These are phyloP conservation scores for Populus euphratica DNA, from an alignment of 345 rosid species.

Conservation along the genomic window DNA sequence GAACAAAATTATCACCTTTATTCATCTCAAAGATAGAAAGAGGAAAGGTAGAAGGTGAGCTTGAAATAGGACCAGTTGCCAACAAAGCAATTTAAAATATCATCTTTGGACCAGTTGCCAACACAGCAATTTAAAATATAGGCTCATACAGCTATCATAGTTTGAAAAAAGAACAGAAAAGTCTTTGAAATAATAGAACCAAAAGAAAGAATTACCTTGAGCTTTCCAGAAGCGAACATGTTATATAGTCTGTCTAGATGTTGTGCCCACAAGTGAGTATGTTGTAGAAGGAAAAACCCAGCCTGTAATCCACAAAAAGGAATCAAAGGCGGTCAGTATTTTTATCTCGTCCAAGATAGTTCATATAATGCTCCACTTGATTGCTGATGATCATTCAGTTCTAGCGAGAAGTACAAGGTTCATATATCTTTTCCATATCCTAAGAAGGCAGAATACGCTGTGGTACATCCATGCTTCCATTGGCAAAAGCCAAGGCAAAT, in stretches of 20 bases:
- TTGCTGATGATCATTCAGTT: neutral
- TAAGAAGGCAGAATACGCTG: no score
- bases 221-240: conserved; percentile 74
- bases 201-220: conserved; percentile 51
- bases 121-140: no score
- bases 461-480: neutral
- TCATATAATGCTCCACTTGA: neutral
- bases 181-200: neutral
- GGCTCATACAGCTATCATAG: neutral
- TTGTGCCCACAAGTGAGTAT: conserved; percentile 70
- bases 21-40: neutral
- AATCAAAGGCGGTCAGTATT: neutral
- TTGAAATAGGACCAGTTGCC: no score
- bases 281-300: conserved; percentile 83
- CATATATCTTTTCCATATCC: no score
- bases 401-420: no score
- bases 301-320: conserved; percentile 46
- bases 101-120: no score
- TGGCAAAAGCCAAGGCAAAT: neutral
- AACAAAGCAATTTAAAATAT: no score
- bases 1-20: neutral
- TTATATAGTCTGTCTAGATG: conserved; percentile 62
- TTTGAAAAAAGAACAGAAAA: neutral
- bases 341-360: neutral
- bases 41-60: no score